Conservation (phyloP, 257 asterid genomes). For the Jacaranda mimosifolia region DNA sequence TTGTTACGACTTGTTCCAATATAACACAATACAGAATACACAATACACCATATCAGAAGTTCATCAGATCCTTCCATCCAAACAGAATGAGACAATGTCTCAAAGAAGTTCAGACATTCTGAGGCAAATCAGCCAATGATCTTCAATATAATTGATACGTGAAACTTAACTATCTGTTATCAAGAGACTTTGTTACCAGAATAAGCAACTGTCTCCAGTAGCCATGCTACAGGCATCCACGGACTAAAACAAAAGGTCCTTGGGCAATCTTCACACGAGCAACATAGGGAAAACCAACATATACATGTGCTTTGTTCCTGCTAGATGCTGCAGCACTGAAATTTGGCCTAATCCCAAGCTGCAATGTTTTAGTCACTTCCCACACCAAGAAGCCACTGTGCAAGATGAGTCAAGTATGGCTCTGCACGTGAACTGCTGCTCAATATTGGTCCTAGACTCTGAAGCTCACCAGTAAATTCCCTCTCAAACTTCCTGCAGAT, state of each 20-base stretch:
- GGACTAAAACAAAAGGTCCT: background rate
- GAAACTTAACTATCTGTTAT: too few relatives aligned
- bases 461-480: conserved; percentile 77
- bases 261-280: background rate
- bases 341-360: background rate
- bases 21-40: too few relatives aligned
- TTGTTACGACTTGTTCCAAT: too few relatives aligned
- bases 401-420: conserved; percentile 95
- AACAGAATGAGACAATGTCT: background rate
- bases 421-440: conserved; percentile 92
- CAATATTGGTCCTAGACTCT: conserved; percentile 86
- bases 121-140: background rate
- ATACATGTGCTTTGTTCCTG: background rate
- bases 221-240: too few relatives aligned
- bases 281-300: background rate
- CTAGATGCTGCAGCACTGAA: background rate
- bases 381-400: conserved; percentile 97
- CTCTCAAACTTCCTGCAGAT: conserved; percentile 86
- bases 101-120: too few relatives aligned
- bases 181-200: too few relatives aligned
- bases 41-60: background rate
- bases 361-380: conserved; percentile 69
- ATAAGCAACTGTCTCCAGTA: too few relatives aligned
- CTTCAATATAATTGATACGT: background rate
- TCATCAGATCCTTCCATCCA: background rate